Conservation (phyloP, 257 asterid genomes). For the Lantana camara region DNA sequence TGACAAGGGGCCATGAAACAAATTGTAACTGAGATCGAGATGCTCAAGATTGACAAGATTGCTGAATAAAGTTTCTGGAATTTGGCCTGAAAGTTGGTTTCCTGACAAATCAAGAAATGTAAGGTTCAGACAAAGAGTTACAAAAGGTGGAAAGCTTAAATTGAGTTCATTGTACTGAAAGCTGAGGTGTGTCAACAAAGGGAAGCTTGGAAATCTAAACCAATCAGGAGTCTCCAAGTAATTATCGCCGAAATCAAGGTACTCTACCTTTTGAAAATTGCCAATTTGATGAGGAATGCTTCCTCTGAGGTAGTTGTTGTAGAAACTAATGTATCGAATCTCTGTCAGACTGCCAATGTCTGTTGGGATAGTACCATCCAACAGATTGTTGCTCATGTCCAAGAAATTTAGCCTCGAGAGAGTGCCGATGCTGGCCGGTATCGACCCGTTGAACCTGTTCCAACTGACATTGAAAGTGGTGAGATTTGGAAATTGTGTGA, state of each 20-base stretch:
- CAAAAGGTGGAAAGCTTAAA: slow-evolving; percentile 59
- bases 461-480: slow-evolving; percentile 39
- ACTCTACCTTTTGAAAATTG: slow-evolving; percentile 51
- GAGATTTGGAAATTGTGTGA: slow-evolving; percentile 48
- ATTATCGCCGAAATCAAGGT: slow-evolving; percentile 72
- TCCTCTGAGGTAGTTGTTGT: slow-evolving; percentile 56
- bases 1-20: slow-evolving; percentile 56
- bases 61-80: slow-evolving; percentile 58
- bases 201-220: slow-evolving; percentile 58
- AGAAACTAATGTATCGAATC: slow-evolving; percentile 50
- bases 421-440: slow-evolving; percentile 64
- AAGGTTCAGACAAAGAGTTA: slow-evolving; percentile 54
- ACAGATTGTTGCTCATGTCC: slow-evolving; percentile 66
- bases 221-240: slow-evolving; percentile 58
- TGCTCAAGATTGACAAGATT: slow-evolving; percentile 52
- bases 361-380: slow-evolving; percentile 49
- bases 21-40: slow-evolving; percentile 50
- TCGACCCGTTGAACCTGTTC: slow-evolving; percentile 57
- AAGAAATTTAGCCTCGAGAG: slow-evolving; percentile 49
- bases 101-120: slow-evolving; percentile 63
- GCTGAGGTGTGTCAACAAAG: slow-evolving; percentile 49
- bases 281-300: slow-evolving; percentile 64
- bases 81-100: slow-evolving; percentile 54
- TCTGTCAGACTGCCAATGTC: slow-evolving; percentile 62
- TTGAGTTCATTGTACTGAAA: slow-evolving; percentile 46